These are phyloP conservation scores for Calocybe indica DNA, from an alignment of 768 basidiomycete genomes.

Conservation along the genomic window DNA sequence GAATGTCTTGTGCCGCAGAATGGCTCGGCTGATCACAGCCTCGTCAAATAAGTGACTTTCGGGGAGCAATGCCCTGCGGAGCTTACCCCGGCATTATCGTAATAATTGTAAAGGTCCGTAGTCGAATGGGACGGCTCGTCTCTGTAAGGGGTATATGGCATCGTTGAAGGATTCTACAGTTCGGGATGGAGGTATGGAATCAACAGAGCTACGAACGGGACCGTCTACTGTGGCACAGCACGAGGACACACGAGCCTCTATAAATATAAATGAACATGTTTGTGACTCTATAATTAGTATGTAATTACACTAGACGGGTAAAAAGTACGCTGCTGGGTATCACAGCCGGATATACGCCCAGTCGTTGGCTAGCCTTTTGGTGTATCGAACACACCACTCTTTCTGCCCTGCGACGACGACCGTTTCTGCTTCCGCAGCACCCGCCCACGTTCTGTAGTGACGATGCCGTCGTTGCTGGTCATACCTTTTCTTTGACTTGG, in stretches of 20 bases:
- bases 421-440: slow-evolving; percentile 51
- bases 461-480: no score
- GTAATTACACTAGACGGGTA: slow-evolving; percentile 9
- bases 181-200: no score
- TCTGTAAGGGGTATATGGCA: slow-evolving; percentile 5
- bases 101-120: slow-evolving; percentile 11
- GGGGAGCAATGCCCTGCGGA: slow-evolving; percentile 1
- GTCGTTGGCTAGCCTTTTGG: slow-evolving; percentile 4
- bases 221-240: neutral
- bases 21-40: neutral
- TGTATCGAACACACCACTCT: slow-evolving; percentile 5
- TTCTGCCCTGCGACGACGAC: slow-evolving; percentile 22
- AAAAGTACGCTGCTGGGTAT: slow-evolving; percentile 16
- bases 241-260: neutral
- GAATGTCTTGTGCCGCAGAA: no score
- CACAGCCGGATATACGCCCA: slow-evolving; percentile 7
- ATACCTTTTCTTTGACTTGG: slow-evolving; percentile 21
- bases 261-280: neutral
- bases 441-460: slow-evolving; percentile 26
- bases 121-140: slow-evolving; percentile 10
- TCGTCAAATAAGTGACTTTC: neutral
- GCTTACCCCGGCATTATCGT: slow-evolving; percentile 12
- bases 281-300: neutral
- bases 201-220: neutral
- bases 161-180: no score